These are phyloP conservation scores for Viola pubescens DNA, from an alignment of 441 rosid species.

Conservation along the genomic window DNA sequence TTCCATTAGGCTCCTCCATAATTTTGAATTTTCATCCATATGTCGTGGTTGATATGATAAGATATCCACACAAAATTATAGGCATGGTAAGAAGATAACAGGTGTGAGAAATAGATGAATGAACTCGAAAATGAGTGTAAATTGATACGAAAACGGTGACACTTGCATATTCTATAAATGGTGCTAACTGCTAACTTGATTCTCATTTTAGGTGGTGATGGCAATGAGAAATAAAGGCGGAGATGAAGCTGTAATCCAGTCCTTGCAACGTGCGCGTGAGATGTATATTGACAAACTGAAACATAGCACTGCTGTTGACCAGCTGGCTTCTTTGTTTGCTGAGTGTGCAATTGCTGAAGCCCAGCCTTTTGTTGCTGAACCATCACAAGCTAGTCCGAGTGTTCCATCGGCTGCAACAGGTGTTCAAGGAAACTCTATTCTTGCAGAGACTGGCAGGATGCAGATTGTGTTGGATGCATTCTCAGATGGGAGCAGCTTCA, in stretches of 20 bases:
- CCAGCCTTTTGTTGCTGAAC: constrained; percentile 40
- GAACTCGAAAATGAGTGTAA: neutral
- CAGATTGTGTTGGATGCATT: constrained; percentile 82
- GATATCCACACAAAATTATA: neutral
- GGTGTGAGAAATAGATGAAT: constrained; percentile 1
- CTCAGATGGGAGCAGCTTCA: constrained; percentile 91
- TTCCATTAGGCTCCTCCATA: too few relatives aligned
- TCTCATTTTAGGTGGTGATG: constrained; percentile 54
- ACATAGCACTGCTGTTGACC: constrained; percentile 52
- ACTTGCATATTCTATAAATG: neutral
- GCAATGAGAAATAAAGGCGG: constrained; percentile 73
- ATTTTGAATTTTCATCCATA: too few relatives aligned
- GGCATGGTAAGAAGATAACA: neutral
- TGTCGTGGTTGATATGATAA: too few relatives aligned
- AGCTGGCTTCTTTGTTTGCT: constrained; percentile 83
- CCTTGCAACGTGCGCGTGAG: constrained; percentile 69
- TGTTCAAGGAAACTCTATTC: constrained; percentile 52
- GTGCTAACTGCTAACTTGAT: constrained; percentile 15
- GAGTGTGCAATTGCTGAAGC: constrained; percentile 89
- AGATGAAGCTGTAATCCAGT: constrained; percentile 62
- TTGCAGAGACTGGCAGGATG: constrained; percentile 69
- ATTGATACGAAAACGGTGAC: neutral
- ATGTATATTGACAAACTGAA: constrained; percentile 50
- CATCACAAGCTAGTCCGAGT: constrained; percentile 15
- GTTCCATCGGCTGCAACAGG: constrained; percentile 25